Evolutionary conservation across 2,329 filamentous ascomycete genomes (phyloP), one percentile per base, ranked within the genome.

Genomic region (Calonectria leucothoes): DNA sequence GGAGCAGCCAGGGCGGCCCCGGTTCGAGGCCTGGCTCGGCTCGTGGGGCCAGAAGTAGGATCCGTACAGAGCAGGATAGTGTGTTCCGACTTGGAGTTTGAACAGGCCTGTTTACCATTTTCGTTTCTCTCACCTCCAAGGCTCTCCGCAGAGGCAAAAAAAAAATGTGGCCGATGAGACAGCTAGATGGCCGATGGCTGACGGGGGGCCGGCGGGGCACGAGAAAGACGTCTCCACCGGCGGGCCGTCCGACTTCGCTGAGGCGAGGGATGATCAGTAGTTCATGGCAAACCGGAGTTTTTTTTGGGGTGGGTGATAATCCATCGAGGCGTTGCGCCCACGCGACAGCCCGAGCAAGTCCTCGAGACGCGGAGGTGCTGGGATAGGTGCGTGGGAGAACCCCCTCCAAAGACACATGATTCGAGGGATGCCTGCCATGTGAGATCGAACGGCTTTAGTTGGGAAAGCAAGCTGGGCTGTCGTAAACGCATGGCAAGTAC

Each of bases 11-110:
- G 78, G 79, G 64, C 69, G 51, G 67, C 74, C 73, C 55, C 75
- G 73, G 77, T 71, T 69, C 55, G 61, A 70, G 72, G 74, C 71
- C 72, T 77, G 71, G 77, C 65, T 39, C 74, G 70, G 77, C 65
- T 42, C 74, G 70, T 78, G 75, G 78, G 63, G 77, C 74, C 70
- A 69, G 72, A 45, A 42, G 78, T 74, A 71, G 78, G 55, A 77
- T 80, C 72, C 67, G 66, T 75, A 37, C 55, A 35, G 55, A 59
- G 55, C 55, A 59, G 55, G 55, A 59, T 35, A 59, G 55, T 35
- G 52, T 35, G 55, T 25, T 59, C 55, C 11, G 33, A 35, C 55
- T 37, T 35, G 31, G 55, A 23, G 55, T 66, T 71, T 67, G 57
- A 73, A 70, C 64, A 74, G 61, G 69, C 67, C 49, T 49, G 67